Percentiles rank a stretch among this genome's conserved stretches.
Conservation (phyloP, 2,329 filamentous ascomycete genomes). For the Colletotrichum echinochloae region DNA sequence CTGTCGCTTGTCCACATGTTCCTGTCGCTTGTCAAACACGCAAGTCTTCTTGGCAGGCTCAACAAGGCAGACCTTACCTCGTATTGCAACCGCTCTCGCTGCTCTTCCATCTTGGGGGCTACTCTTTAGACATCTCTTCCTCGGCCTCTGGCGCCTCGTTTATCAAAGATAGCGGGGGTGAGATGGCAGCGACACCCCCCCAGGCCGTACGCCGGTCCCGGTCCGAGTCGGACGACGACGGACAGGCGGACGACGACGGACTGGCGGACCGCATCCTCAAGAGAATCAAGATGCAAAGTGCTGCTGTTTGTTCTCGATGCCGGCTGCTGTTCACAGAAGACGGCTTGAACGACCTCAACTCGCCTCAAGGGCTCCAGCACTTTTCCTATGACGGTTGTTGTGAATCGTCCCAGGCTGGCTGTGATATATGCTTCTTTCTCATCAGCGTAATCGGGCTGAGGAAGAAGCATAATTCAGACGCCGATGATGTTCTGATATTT, state of each 20-base stretch:
- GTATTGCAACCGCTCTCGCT: neutral
- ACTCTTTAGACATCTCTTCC: too few relatives aligned
- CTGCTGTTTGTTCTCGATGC: conserved; percentile 7
- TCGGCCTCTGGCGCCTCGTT: too few relatives aligned
- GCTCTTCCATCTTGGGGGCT: accelerated
- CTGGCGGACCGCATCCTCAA: neutral
- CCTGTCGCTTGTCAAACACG: neutral
- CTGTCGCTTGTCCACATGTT: neutral
- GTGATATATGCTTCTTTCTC: conserved; percentile 13
- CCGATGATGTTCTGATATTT: neutral
- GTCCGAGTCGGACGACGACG: neutral
- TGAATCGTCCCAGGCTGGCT: neutral
- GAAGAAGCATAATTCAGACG: neutral
- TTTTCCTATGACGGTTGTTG: neutral
- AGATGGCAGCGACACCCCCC: neutral
- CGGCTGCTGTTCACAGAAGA: conserved; percentile 10
- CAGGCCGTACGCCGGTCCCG: neutral
- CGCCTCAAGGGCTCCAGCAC: conserved; percentile 9
- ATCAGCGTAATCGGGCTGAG: neutral
- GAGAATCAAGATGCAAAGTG: neutral
- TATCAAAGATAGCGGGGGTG: neutral
- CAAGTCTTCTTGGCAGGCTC: neutral
- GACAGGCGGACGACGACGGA: neutral
- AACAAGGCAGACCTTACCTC: neutral
- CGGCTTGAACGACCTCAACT: conserved; percentile 17